Evolutionary conservation across 148 eudicot species (phyloP).

Genomic region (Cornus florida): DNA sequence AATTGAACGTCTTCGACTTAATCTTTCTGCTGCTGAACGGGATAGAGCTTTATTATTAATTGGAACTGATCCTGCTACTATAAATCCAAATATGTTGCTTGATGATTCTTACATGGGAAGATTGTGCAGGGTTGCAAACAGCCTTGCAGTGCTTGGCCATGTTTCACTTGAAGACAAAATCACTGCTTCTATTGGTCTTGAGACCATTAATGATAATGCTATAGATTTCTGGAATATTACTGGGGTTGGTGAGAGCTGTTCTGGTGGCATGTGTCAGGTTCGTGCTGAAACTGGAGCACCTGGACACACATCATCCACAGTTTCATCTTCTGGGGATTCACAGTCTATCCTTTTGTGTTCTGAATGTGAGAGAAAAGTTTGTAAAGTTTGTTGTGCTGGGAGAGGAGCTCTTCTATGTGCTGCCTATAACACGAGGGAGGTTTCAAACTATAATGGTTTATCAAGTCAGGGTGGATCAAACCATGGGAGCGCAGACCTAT

Average conservation of each 20-base stretch:
- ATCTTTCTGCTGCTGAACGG: constrained; percentile 92
- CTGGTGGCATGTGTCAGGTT: constrained; percentile 78
- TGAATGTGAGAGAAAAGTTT: constrained; percentile 75
- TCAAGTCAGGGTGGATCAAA: constrained; percentile 60
- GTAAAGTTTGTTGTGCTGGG: constrained; percentile 89
- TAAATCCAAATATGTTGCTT: constrained; percentile 83
- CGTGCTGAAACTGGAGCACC: constrained; percentile 53
- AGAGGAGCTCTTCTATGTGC: constrained; percentile 82
- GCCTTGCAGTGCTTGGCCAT: constrained; percentile 83
- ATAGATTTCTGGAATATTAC: constrained; percentile 90
- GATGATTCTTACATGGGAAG: constrained; percentile 65
- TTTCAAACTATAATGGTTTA: constrained; percentile 44
- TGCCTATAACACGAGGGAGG: constrained; percentile 46
- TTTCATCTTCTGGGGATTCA: constrained; percentile 30
- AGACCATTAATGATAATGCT: constrained; percentile 32
- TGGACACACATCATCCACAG: constrained; percentile 24
- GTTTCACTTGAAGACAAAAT: constrained; percentile 80
- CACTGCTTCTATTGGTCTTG: constrained; percentile 77
- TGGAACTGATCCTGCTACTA: constrained; percentile 86
- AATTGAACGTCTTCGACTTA: constrained; percentile 71
- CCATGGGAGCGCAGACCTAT: constrained; percentile 49
- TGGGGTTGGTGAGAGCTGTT: constrained; percentile 68
- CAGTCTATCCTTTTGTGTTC: constrained; percentile 52
- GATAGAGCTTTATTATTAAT: constrained; percentile 83
- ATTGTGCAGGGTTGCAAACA: constrained; percentile 70